Evolutionary conservation across 2,329 filamentous ascomycete species (phyloP).

Genomic region (Penicillium sp.): DNA sequence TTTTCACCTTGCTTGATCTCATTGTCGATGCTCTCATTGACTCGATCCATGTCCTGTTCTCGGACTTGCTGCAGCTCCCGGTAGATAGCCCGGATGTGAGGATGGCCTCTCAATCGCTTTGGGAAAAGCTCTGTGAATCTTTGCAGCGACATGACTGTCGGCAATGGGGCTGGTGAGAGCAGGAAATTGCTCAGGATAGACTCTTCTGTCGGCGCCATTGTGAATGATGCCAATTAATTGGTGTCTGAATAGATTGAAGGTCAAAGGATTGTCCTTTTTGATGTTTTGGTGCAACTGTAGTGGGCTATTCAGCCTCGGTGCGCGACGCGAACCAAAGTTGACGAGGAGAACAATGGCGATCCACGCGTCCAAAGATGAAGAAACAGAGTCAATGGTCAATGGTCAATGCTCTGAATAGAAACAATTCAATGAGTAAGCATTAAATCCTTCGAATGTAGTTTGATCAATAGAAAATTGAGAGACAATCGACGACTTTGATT

Average conservation of each 20-base stretch:
- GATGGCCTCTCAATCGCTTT: constrained; percentile 59
- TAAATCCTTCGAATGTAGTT: not conserved
- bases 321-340: constrained; percentile 1
- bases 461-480: not conserved
- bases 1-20: constrained; percentile 37
- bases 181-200: constrained; percentile 75
- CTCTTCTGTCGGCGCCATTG: constrained; percentile 70
- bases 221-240: constrained; percentile 14
- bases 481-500: not conserved
- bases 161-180: constrained; percentile 69
- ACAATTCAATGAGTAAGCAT: not conserved
- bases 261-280: not conserved
- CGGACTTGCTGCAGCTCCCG: constrained; percentile 74
- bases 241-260: not conserved
- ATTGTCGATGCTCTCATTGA: constrained; percentile 53
- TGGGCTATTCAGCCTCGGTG: not conserved
- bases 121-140: constrained; percentile 78
- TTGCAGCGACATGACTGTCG: constrained; percentile 66
- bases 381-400: too few species aligned
- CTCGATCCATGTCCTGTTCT: constrained; percentile 62
- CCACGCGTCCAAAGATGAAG: not conserved
- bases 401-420: not conserved
- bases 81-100: constrained; percentile 68
- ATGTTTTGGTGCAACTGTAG: not conserved
- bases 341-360: not conserved